Base-by-base conservation (phyloP, 345 rosid genomes). In the Eucalyptus cloeziana region DNA sequence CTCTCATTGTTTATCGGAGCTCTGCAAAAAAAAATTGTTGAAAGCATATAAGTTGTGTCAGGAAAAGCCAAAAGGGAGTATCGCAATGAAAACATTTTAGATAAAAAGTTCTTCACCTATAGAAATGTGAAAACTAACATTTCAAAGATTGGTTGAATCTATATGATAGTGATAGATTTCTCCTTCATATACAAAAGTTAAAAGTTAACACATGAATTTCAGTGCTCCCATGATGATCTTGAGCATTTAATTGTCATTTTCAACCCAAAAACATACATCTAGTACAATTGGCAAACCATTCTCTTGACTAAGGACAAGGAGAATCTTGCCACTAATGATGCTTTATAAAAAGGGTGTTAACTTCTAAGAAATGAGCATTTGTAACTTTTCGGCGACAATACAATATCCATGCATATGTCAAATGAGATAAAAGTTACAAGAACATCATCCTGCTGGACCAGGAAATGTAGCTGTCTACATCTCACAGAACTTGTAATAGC, bases 1-100 rank as follows among this genome's bases (percentile, higher is more conserved):
- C 87, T 95, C 97, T 10, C 44, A 30, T 90, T 93, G 94, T 91
- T 95, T 95, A 64, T 93, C 96, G 94, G 40, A 96, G 96, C 93
- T 95, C 99, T 87, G 87, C 92, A 76, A 97, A 96, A 87, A 97
- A 96, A 1, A 86, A 69, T 98, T 96, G 92, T 44, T 7, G 45
- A 62, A 50, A 50, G 54, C 54, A 50, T 50, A 50, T 50, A 50
- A 50, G 54, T 21, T 50, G 54, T 50, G 54, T 50, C 5, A 14
- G 54, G 54, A 50, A 50, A 50, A 50, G 13, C 31, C 31, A 27
- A 87, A 67, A 25, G n/a, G 33, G 17, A 43, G 51, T 21, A 13
- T 45, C 25, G 47, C 3, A 5, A 85, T 51, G 51, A 22, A 44
- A 85, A 85, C 43, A 45, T 45, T 85, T 45, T 5, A 85, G 50